A percentile compares a stretch with the other conserved stretches of the same genome.
These are phyloP conservation scores for Globisporangium mamillatum DNA, from an alignment of 352 stramenopile genomes.

Conservation along the genomic window DNA sequence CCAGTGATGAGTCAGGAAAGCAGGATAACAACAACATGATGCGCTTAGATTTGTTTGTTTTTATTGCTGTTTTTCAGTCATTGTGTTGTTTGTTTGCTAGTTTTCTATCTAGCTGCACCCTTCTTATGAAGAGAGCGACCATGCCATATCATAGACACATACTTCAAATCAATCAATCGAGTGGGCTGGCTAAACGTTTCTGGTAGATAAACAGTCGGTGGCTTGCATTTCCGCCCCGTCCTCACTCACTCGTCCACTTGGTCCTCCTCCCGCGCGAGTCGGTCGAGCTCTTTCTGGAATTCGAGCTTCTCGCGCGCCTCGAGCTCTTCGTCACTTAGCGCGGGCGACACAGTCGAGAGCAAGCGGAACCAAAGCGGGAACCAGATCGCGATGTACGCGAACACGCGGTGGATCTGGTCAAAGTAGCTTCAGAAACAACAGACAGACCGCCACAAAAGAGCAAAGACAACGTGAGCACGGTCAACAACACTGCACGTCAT, in stretches of 20 bases:
- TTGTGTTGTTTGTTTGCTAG: background rate
- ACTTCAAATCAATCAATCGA: background rate
- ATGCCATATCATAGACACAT: background rate
- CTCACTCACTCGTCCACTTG: conserved; percentile 31
- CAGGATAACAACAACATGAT: background rate
- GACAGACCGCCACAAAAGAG: background rate
- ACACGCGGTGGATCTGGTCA: conserved; percentile 56
- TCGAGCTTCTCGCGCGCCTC: conserved; percentile 40
- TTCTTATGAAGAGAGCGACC: background rate
- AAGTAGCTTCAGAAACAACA: conserved; percentile 47
- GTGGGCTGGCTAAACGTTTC: background rate
- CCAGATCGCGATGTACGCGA: conserved; percentile 82
- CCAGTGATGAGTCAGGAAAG: background rate
- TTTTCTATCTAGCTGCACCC: background rate
- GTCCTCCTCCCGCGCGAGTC: conserved; percentile 36
- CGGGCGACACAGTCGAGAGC: conserved; percentile 59
- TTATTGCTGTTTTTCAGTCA: background rate
- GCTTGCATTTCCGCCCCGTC: too few species aligned
- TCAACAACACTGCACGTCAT: background rate
- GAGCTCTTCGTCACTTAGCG: conserved; percentile 55
- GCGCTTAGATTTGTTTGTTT: conserved; percentile 11
- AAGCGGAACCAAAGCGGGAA: conserved; percentile 78
- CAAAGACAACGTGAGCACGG: background rate
- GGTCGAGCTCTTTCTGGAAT: conserved; percentile 54
- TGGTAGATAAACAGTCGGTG: too few species aligned